These are phyloP conservation scores for Puya raimondii DNA, from an alignment of 176 grass and related monocot genomes.

Conservation along the genomic window DNA sequence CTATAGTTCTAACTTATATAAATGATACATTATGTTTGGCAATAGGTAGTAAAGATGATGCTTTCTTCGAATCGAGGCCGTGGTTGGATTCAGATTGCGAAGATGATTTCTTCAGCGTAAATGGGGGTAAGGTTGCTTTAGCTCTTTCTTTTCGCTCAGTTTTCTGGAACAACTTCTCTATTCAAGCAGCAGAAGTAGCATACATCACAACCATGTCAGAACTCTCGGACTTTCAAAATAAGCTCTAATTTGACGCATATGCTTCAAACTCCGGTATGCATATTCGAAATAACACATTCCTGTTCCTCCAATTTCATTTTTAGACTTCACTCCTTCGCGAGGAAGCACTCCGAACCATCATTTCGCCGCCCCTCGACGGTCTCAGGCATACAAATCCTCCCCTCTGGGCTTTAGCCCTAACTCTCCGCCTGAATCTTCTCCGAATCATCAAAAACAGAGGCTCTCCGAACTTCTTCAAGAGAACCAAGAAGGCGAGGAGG, in stretches of 20 bases:
- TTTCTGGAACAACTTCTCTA: not conserved
- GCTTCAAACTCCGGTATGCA: not conserved
- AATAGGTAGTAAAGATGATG: constrained; percentile 65
- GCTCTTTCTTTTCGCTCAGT: not conserved
- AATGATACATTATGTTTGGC: not conserved
- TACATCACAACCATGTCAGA: not conserved
- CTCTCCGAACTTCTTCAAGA: constrained; percentile 62
- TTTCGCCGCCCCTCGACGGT: not conserved
- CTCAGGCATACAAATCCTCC: constrained; percentile 1
- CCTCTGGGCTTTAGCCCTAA: not conserved
- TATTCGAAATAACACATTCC: not conserved
- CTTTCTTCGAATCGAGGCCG: constrained; percentile 60
- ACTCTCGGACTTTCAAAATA: not conserved
- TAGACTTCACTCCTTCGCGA: constrained; percentile 52
- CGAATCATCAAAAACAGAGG: constrained; percentile 29
- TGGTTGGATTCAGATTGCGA: constrained; percentile 72
- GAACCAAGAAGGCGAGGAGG: constrained; percentile 35
- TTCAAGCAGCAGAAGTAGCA: not conserved
- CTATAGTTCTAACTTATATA: not conserved
- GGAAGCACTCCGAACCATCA: constrained; percentile 37
- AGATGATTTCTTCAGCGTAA: constrained; percentile 78
- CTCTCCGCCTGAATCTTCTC: not conserved
- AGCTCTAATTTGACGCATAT: not conserved
- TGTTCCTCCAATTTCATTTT: too few relatives aligned
- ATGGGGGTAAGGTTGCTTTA: constrained; percentile 48